Conservation (phyloP, 2,329 filamentous ascomycete genomes). For the Pezicula rhizophila region DNA sequence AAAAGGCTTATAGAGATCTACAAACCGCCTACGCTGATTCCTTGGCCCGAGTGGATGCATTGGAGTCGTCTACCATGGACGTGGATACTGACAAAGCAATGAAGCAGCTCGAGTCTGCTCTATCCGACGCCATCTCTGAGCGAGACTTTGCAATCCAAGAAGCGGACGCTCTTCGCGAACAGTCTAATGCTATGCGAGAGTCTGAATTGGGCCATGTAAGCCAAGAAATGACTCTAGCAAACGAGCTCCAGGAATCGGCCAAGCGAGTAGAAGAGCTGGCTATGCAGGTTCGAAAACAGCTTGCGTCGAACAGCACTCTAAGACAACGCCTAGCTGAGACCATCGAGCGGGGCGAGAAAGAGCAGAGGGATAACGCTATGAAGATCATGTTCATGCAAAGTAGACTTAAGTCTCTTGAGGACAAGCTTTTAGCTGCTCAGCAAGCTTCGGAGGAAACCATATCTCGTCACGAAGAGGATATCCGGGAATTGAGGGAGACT, state of each 20-base stretch:
- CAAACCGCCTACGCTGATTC: constrained; percentile 65
- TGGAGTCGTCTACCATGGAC: constrained; percentile 49
- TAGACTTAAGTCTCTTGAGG: constrained; percentile 75
- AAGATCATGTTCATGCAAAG: constrained; percentile 81
- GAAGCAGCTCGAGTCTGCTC: constrained; percentile 59
- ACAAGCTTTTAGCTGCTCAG: constrained; percentile 76
- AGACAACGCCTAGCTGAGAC: constrained; percentile 72
- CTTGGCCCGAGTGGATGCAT: constrained; percentile 57
- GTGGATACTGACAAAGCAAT: constrained; percentile 58
- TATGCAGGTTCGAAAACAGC: constrained; percentile 70
- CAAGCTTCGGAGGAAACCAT: constrained; percentile 81
- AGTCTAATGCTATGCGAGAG: constrained; percentile 51
- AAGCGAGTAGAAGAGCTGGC: constrained; percentile 75
- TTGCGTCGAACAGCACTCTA: constrained; percentile 70
- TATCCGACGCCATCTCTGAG: constrained; percentile 64
- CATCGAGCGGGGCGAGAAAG: constrained; percentile 75
- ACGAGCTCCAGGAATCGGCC: constrained; percentile 67
- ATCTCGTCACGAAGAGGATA: constrained; percentile 78
- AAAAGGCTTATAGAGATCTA: constrained; percentile 68
- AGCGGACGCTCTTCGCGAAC: constrained; percentile 53
- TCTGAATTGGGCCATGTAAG: constrained; percentile 50
- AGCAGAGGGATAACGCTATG: constrained; percentile 72
- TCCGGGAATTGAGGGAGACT: constrained; percentile 67
- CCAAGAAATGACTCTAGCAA: constrained; percentile 58
- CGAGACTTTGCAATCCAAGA: constrained; percentile 67